A percentile compares a stretch with the other conserved stretches of the same genome.
phyloP scores from a whole-genome alignment of 257 asterid species.

The Lantana camara region DNA sequence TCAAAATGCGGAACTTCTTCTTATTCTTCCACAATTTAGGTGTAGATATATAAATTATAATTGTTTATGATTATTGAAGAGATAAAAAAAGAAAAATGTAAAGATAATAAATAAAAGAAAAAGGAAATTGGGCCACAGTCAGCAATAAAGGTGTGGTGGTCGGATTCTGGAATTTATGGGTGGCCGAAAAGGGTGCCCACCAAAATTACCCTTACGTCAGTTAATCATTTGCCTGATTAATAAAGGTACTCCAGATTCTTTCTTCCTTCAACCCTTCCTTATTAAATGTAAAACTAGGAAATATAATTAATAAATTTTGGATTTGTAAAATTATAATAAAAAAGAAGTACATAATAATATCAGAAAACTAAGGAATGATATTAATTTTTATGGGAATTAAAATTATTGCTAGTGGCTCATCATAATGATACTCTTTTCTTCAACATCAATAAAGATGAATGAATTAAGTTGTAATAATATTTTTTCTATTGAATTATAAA shows the following conservation, averaged over 20 bases:
- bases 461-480: too few relatives aligned
- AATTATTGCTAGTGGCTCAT: too few relatives aligned
- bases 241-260: not conserved
- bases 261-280: conserved; percentile 12
- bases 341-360: too few relatives aligned
- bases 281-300: not conserved
- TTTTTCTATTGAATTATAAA: too few relatives aligned
- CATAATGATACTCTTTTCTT: too few relatives aligned
- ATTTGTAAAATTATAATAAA: not conserved
- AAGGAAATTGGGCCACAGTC: not conserved
- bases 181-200: not conserved
- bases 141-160: not conserved
- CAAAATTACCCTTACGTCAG: conserved; percentile 13
- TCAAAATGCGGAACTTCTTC: too few relatives aligned
- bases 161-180: not conserved
- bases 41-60: too few relatives aligned
- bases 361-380: too few relatives aligned
- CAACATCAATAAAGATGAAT: too few relatives aligned
- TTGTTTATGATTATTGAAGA: not conserved
- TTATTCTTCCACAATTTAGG: too few relatives aligned
- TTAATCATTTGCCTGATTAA: not conserved
- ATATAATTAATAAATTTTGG: too few relatives aligned
- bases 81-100: not conserved
- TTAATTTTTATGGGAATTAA: too few relatives aligned
- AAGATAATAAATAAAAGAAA: not conserved